Evolutionary conservation across 176 grass and related monocot species (phyloP), one percentile per base, ranked within the genome.

Genomic region (Coix lacrymajobi): DNA sequence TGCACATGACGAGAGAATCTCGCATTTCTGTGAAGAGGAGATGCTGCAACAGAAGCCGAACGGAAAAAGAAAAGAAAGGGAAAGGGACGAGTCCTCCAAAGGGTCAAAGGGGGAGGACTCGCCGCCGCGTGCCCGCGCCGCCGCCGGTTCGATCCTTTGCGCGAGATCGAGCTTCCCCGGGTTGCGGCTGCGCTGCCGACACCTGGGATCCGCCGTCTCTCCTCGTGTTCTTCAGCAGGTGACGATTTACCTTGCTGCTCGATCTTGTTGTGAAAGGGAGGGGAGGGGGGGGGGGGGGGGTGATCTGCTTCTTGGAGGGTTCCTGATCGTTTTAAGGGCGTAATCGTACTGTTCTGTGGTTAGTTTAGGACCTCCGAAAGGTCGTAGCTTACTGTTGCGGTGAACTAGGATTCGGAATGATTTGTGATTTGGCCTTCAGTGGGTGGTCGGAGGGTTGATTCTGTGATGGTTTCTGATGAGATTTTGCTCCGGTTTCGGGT

Each of bases 161-260:
- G 71, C 81, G 25, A 16, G 61, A 84, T 84, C 60, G 76, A 37
- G 54, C 52, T 15, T 72, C 43, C 43, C 17, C 22, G 31, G 56
- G 4, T 14, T 62, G 58, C 3, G 6, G 15, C 9, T 22, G 40
- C 9, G 41, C 41, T 13, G 41, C 33, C 7, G 15, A 15, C 28
- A 49, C 29, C 67, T 8, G 31, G 75, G 76, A 86, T 73, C 56
- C 76, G 8, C 30, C 41, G 29, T 11, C 16, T 15, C 16, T 11
- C 9, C 7, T 41, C 11, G 38, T 16, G 41, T 25, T 77, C 62
- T 24, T 25, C 11, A 30, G 44, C 84, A 80, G 84, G 84, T 79
- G 77, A 51, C 11, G 41, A 49, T 49, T 66, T 67, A 29, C 38
- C 7, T 20, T n/a, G 64, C 17, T 49, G 38, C 32, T 32, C n/a